Base-by-base conservation (phyloP, 1,284 basidiomycete species). In the Ceratobasidium sp. region DNA sequence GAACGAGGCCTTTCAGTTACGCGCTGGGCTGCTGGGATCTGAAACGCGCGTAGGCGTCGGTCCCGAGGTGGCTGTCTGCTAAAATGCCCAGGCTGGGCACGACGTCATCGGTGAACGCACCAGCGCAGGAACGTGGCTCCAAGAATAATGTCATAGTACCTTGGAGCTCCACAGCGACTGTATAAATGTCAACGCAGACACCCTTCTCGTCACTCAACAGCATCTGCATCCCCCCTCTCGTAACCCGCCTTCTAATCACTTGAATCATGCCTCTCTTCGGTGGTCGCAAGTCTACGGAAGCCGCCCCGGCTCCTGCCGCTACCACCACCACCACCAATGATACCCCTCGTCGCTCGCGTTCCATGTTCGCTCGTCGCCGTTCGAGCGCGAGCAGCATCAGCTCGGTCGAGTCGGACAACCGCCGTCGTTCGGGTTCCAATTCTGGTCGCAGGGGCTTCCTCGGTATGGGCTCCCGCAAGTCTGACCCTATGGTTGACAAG, bases 221-320 rank as follows among this genome's bases (percentile, higher is more conserved):
- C 28, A 28, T 8, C 16, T 10, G 18, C 58, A 41, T 26, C 32
- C 53, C 39, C 58, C 28, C 32, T 46, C 53, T 16, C 64, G 36
- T 46, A 23, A 69, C 52, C 41, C 18, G 21, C 36, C 39, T 61
- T n/a, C 50, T 23, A 23, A 60, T 45, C 58, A 21, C n/a, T 14
- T 57, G 14, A 39, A 57, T 14, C 36, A 69, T 69, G 65, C 65
- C 65, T 69, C 65, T 69, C 39, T 69, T 69, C 53, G 39, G 65
- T 45, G 26, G 41, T 18, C 64, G 64, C 64, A 53, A 53, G n/a
- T 36, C 32, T 30, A 55, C 12, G 34, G 55, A 57, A 3, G 34
- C 55, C 32, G 34, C 18, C n/a, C 23, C 50, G 9, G 48, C 64
- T 43, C 21, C 65, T 58, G 21, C 65, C 32, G 21, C 57, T 3